These are phyloP conservation scores for Eurotiales sp. DNA, from an alignment of 2,329 filamentous ascomycete species.

Conservation along the genomic window DNA sequence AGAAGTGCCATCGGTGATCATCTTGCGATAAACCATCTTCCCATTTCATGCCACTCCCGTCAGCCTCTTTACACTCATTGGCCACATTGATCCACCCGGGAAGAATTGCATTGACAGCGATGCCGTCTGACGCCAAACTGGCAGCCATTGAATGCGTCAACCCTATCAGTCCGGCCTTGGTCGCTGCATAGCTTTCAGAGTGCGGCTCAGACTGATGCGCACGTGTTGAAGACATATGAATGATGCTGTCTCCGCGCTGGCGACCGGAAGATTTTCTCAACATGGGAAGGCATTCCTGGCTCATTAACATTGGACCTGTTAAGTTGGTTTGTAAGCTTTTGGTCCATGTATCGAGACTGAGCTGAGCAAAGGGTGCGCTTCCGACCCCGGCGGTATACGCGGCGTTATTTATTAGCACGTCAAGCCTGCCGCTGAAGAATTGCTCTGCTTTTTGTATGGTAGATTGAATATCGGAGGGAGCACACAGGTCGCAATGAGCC, in stretches of 20 bases:
- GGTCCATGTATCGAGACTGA: constrained; percentile 11
- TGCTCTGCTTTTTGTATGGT: constrained; percentile 1
- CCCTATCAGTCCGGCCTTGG: constrained; percentile 11
- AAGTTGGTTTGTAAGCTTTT: constrained; percentile 13
- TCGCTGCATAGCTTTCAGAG: constrained; percentile 12
- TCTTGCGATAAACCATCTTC: constrained; percentile 8
- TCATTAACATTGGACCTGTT: constrained; percentile 14
- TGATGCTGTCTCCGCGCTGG: constrained; percentile 8
- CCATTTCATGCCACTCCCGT: not conserved
- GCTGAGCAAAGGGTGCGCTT: constrained; percentile 4
- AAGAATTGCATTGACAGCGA: constrained; percentile 11
- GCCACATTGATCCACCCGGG: constrained; percentile 14
- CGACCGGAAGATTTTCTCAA: constrained; percentile 3
- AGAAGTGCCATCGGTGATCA: constrained; percentile 14
- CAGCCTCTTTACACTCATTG: constrained; percentile 14
- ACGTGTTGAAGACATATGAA: constrained; percentile 14
- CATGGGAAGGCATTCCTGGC: constrained; percentile 7
- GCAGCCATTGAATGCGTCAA: constrained; percentile 13
- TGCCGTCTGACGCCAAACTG: constrained; percentile 7
- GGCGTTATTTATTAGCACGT: constrained; percentile 14
- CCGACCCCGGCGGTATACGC: constrained; percentile 9
- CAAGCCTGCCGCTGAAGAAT: constrained; percentile 8
- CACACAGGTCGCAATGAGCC: constrained; percentile 8
- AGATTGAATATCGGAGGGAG: not conserved
- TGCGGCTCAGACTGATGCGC: constrained; percentile 13